phyloP scores from a whole-genome alignment of 2,329 filamentous ascomycete genomes.

The Scortechinia acanthostroma region DNA sequence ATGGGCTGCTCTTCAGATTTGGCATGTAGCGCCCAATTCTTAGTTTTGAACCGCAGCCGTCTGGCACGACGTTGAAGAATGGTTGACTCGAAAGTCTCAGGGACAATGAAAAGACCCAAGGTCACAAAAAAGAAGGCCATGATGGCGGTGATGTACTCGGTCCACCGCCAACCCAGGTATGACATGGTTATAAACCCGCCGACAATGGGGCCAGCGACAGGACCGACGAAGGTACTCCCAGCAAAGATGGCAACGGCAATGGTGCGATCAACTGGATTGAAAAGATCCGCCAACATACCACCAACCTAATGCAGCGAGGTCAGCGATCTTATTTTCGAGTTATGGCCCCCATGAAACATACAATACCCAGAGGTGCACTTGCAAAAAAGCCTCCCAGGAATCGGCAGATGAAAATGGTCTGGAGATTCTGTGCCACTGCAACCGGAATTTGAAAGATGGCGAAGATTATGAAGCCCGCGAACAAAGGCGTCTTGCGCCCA shows the following conservation, averaged over 20 bases:
- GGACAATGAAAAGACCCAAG: conserved; percentile 6
- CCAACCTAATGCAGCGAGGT: no score
- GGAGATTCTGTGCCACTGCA: conserved; percentile 22
- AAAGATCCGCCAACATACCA: conserved; percentile 20
- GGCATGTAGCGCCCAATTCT: conserved; percentile 5
- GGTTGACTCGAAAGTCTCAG: conserved; percentile 6
- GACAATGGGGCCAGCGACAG: conserved; percentile 17
- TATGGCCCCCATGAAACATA: no score
- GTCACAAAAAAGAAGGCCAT: conserved; percentile 3
- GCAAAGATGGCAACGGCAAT: conserved; percentile 23
- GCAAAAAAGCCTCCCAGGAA: conserved; percentile 24
- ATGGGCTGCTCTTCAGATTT: conserved; percentile 4
- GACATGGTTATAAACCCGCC: conserved; percentile 17
- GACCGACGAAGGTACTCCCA: conserved; percentile 20
- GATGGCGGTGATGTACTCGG: conserved; percentile 7
- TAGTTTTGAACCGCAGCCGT: conserved; percentile 1
- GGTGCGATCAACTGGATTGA: conserved; percentile 14
- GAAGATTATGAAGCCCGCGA: conserved; percentile 15
- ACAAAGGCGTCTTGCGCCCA: conserved; percentile 20
- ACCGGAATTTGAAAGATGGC: conserved; percentile 23
- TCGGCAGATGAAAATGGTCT: conserved; percentile 23
- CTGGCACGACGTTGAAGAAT: conserved; percentile 6
- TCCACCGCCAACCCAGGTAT: conserved; percentile 25
- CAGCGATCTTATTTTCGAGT: no score
- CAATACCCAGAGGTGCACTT: conserved; percentile 20